Evolutionary conservation across 164 flowering plant species (phyloP), one percentile per base, ranked within the genome.

Genomic region (Chimonanthus salicifolius): DNA sequence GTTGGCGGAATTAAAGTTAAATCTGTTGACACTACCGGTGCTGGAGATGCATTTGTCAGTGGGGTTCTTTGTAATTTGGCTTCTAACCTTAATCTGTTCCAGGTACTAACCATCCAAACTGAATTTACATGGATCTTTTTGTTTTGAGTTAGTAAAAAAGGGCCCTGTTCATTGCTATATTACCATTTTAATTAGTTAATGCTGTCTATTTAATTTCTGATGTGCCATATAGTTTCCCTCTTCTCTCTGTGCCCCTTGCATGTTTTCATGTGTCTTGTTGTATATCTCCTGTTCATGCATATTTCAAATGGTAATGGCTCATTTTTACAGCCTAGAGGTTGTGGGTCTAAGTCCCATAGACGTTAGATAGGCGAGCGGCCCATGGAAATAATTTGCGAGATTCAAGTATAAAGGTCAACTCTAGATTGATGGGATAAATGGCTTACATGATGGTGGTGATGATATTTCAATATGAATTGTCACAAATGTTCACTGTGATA

Each of bases 1-100:
- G 98, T 94, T 75, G 51, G 70, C 62, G 90, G 91, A 67, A 79
- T 89, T 43, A 85, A 88, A 81, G 92, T 87, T 45, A 86, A 87
- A 58, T 46, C 91, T 72, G 85, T 94, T 71, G 97, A 92, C 80
- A 91, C 97, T 74, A 94, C 96, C 47, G 98, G 97, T 74, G 98
- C 98, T 13, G 98, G 98, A 47, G 98, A 94, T 86, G 91, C 98
- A 72, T 92, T 92, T 83, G 90, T 88, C 13, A 87, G 97, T 74
- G 97, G 94, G 48, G 58, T 94, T 9, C 83, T 90, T 63, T 70
- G 65, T 80, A 77, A 78, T 76, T 58, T 92, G 64, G 93, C 92
- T 79, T 83, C 88, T n/a, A 84, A 92, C 77, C 20, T 75, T 33
- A 87, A 74, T 66, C 77, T 94, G 49, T 78, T 78, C 50, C 62